Base-by-base conservation (phyloP, 805 yeast genomes). In the Candida dendrica region DNA sequence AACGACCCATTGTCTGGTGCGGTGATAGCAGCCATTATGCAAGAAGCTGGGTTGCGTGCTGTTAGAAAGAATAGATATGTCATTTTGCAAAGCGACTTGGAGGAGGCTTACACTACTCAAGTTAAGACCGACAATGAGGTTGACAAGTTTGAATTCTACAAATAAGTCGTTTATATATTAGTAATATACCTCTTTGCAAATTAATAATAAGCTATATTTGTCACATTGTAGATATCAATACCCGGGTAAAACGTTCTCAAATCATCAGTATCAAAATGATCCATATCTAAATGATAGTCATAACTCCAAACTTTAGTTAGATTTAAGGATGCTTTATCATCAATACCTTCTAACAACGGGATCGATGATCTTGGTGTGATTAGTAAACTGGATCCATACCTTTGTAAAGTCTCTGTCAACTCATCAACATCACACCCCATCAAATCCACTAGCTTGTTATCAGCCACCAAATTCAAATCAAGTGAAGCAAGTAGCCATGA, bases 41-140 rank as follows among this genome's bases (percentile, higher is more conserved):
- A 93, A 75, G 99, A 95, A 68, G 99, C 99, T 24, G 99, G 99
- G 52, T 75, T 93, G 53, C 80, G 98, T 54, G 99, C 99, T 2
- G 98, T 93, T 37, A 84, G 99, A 71, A 93, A 91, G 71, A 93
- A 93, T 66, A 79, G 99, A 68, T 93, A 95, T 64, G 95, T 93
- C 66, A 95, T 93, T 51, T 72, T 95, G 58, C 98, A 93, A 68
- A 81, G 83, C 60, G 99, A 93, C 69, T 72, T 93, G 61, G 99
- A 93, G 64, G 99, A 93, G 69, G 98, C 98, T 6, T 93, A 93
- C 69, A 84, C 95, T 42, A 69, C 95, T 33, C 98, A 93, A 73
- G 98, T 95, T 50, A 93, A 93, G 73, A 77, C 95, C 3, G 95
- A 95, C 43, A 79, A 81, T 51, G 98, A 95, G 64, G 95, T 85